Evolutionary conservation across 1,139 yeast genomes (phyloP), one percentile per base, ranked within the genome.

Genomic region (Dujonia santamariae): DNA sequence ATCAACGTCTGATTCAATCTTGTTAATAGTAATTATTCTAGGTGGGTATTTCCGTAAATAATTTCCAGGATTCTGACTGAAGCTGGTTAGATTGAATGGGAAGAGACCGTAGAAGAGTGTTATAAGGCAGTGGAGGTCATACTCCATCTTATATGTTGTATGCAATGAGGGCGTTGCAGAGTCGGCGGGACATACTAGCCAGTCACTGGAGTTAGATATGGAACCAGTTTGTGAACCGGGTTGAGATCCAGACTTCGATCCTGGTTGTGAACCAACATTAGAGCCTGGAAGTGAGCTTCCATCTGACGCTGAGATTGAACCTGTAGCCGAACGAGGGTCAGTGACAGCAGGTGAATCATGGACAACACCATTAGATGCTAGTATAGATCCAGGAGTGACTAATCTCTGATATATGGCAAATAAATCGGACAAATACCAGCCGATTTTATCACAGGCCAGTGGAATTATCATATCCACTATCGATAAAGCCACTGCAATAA

Each of bases 21-120:
- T 6, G 15, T 24, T 16, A 9, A 22, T 13, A n/a, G 30, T 20
- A 4, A 55, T 28, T 9, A 51, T 27, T 17, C 39, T 36, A 5
- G 43, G 31, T 15, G 44, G 40, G 18, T 44, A 31, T 5, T 39
- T 28, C n/a, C 38, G 31, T 14, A 56, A 37, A 35, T 41, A 58
- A 3, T 37, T 28, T 4, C 40, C 27, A 0, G 85, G 81, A 24
- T 60, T 53, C 16, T 63, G 56, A 14, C 71, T 44, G 45, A 76
- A 80, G 4, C 54, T 49, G 23, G 69, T 47, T 3, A 78, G 53
- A 44, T 76, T 75, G 20, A 64, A 54, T 0, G 87, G 86, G 43
- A 68, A 80, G n/a, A 80, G 50, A 0, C 85, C 87, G 45, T 81
- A 81, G 2, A 80, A 48, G 23, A 75, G 56, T 0, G 80, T 68